A percentile compares a stretch with the other conserved stretches of the same genome.
Evolutionary conservation across 352 stramenopile genomes (phyloP).

Genomic region (Phytophthora idaei): DNA sequence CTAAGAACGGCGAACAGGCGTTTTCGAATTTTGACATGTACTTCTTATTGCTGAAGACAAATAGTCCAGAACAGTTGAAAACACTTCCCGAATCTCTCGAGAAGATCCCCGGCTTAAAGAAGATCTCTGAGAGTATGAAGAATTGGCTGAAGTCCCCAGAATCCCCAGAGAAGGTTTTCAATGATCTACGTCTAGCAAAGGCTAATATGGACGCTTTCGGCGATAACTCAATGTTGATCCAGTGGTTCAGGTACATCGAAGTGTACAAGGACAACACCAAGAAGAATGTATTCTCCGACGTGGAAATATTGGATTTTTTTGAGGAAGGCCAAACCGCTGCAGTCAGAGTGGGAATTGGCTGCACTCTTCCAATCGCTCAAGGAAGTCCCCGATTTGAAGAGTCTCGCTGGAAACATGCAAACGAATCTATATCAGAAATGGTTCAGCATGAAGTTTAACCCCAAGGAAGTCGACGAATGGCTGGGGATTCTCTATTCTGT

Average conservation of each 20-base stretch:
- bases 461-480: too few relatives aligned
- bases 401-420: background rate
- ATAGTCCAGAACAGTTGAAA: background rate
- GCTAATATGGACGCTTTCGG: background rate
- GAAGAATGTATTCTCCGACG: background rate
- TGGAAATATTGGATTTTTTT: background rate
- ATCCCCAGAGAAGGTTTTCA: background rate
- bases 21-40: background rate
- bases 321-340: background rate
- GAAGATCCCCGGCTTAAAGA: background rate
- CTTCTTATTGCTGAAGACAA: background rate
- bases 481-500: too few relatives aligned
- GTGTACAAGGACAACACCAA: background rate
- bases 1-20: background rate
- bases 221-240: background rate
- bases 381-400: background rate
- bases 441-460: background rate
- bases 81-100: background rate
- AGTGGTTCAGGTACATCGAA: background rate
- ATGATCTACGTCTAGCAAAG: too few relatives aligned
- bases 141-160: background rate
- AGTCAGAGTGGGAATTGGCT: background rate
- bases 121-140: background rate
- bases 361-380: background rate
- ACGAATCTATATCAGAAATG: background rate